phyloP scores from a whole-genome alignment of 768 basidiomycete species.

The Imleria badia region DNA sequence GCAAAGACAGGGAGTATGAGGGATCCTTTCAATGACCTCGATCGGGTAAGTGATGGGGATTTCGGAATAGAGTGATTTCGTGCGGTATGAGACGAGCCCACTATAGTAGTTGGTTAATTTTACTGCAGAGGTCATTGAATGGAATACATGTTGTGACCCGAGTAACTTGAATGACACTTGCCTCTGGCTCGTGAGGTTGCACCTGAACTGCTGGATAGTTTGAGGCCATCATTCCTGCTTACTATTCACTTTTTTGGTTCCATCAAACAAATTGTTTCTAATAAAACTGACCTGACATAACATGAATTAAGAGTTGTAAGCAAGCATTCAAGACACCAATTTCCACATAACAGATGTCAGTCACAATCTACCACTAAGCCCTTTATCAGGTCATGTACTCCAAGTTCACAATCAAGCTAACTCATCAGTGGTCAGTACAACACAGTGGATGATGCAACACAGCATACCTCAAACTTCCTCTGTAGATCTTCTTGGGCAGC shows the following conservation, averaged over 20 bases:
- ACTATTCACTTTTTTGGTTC: neutral
- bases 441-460: neutral
- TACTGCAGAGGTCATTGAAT: no score
- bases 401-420: slow-evolving; percentile 60
- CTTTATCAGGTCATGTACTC: slow-evolving; percentile 46
- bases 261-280: neutral
- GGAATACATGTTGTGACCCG: no score
- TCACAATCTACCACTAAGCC: slow-evolving; percentile 29
- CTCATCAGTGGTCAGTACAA: neutral
- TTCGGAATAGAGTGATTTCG: slow-evolving; percentile 42
- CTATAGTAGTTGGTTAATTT: no score
- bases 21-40: slow-evolving; percentile 70
- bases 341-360: slow-evolving; percentile 2
- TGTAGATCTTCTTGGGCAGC: slow-evolving; percentile 53
- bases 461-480: slow-evolving; percentile 50
- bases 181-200: no score
- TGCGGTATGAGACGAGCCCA: slow-evolving; percentile 13
- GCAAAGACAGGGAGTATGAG: slow-evolving; percentile 78
- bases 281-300: neutral
- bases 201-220: no score
- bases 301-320: neutral
- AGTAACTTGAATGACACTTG: no score
- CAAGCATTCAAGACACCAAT: neutral
- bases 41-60: slow-evolving; percentile 40
- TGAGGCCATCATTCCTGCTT: no score